Evolutionary conservation across 495 filamentous ascomycete species (phyloP).

Genomic region (Podospora australis): DNA sequence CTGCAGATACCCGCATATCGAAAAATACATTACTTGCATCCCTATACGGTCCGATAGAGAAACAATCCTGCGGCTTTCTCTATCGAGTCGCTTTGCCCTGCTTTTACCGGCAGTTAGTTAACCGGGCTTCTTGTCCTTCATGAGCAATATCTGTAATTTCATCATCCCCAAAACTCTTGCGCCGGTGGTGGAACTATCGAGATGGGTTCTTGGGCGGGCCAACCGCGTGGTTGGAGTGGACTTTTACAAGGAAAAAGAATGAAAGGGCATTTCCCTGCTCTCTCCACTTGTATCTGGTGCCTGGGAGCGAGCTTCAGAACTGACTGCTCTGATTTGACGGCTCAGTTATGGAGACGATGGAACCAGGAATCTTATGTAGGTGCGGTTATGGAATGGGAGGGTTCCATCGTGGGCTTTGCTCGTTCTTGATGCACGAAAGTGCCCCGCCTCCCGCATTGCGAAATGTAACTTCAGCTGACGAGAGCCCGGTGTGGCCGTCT

Average conservation of each 20-base stretch:
- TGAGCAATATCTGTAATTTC: neutral
- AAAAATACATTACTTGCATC: too few species aligned
- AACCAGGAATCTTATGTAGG: neutral
- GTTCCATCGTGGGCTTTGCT: slow-evolving; percentile 1
- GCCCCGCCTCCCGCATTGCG: slow-evolving; percentile 5
- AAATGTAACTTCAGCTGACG: slow-evolving; percentile 6
- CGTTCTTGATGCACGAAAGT: slow-evolving; percentile 1
- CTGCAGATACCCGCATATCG: neutral
- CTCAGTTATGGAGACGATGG: neutral
- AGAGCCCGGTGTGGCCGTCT: neutral
- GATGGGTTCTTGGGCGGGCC: neutral
- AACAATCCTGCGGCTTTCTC: neutral
- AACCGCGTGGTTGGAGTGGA: slow-evolving; percentile 4
- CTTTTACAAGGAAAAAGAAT: neutral
- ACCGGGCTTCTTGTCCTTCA: neutral
- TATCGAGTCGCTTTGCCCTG: neutral
- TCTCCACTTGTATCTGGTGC: neutral
- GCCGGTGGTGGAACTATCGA: neutral
- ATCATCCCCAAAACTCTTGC: neutral
- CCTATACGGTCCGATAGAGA: neutral
- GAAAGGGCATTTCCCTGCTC: neutral
- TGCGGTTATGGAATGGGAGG: neutral
- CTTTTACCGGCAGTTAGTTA: neutral
- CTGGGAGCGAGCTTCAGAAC: neutral
- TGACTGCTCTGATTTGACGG: neutral